Percentiles rank a stretch among this genome's conserved stretches.
These are phyloP conservation scores for Ustilago xerochloae DNA, from an alignment of 1,284 basidiomycete species.

Conservation along the genomic window DNA sequence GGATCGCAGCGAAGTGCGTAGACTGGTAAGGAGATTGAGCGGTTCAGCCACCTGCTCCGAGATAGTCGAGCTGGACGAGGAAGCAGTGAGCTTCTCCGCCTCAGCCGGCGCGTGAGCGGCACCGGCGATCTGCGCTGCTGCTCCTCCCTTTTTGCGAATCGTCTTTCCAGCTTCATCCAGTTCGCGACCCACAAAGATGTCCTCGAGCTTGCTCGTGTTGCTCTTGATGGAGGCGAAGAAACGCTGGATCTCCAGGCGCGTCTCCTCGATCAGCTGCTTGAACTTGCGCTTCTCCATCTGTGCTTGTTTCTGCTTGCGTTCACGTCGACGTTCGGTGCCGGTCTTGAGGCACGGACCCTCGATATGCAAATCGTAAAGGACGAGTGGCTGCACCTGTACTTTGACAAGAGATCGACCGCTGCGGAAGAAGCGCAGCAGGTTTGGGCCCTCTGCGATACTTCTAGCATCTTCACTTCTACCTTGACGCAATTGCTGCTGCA, in stretches of 20 bases:
- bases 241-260: slow-evolving; percentile 57
- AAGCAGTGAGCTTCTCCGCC: neutral
- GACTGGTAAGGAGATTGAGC: slow-evolving; percentile 39
- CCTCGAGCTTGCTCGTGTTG: slow-evolving; percentile 48
- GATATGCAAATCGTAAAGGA: slow-evolving; percentile 49
- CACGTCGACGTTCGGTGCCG: slow-evolving; percentile 23
- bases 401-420: slow-evolving; percentile 52
- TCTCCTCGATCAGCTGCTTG: slow-evolving; percentile 35
- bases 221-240: slow-evolving; percentile 58
- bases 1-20: slow-evolving; percentile 39
- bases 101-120: neutral
- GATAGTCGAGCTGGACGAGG: slow-evolving; percentile 14
- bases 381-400: slow-evolving; percentile 49
- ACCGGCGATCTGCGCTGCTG: neutral
- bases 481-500: slow-evolving; percentile 43
- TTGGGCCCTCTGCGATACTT: slow-evolving; percentile 40
- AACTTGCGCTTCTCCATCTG: slow-evolving; percentile 25
- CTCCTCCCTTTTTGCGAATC: slow-evolving; percentile 30
- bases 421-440: slow-evolving; percentile 54
- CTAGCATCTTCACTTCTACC: slow-evolving; percentile 40
- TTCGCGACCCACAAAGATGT: slow-evolving; percentile 55
- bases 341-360: slow-evolving; percentile 53
- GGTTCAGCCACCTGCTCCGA: slow-evolving; percentile 34
- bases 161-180: slow-evolving; percentile 58
- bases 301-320: slow-evolving; percentile 24